These are phyloP conservation scores for Leccinum rimulosum DNA, from an alignment of 768 basidiomycete species.

Conservation along the genomic window DNA sequence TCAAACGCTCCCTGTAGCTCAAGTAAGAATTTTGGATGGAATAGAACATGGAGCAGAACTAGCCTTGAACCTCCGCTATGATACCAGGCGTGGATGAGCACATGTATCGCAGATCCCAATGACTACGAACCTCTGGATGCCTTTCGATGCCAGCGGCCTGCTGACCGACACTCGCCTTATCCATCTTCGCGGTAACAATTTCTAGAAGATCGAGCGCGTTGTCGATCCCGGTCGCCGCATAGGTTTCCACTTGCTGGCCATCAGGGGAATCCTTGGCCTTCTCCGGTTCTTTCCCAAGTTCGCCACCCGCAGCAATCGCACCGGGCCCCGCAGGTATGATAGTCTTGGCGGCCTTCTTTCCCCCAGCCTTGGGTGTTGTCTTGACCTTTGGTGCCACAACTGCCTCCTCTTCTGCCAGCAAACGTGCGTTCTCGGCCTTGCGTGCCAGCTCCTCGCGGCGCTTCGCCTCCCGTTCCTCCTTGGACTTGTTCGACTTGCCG, in stretches of 20 bases:
- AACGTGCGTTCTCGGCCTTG: constrained; percentile 81
- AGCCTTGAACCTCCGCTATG: constrained; percentile 87
- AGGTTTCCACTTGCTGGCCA: constrained; percentile 57
- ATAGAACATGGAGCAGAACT: constrained; percentile 1
- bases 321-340: constrained; percentile 74
- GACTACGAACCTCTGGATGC: constrained; percentile 79
- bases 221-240: constrained; percentile 84
- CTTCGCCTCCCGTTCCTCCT: constrained; percentile 78
- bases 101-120: neutral
- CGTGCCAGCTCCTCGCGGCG: constrained; percentile 77
- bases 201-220: constrained; percentile 87
- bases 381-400: constrained; percentile 56
- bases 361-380: constrained; percentile 58
- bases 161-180: constrained; percentile 86
- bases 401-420: constrained; percentile 89
- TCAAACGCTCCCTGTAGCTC: constrained; percentile 72
- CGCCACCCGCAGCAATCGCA: constrained; percentile 75
- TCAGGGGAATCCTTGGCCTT: constrained; percentile 27
- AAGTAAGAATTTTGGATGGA: constrained; percentile 4
- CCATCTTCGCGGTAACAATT: constrained; percentile 87
- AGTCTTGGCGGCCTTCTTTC: constrained; percentile 55
- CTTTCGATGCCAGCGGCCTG: constrained; percentile 84
- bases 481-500: constrained; percentile 61
- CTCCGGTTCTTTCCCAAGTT: constrained; percentile 29
- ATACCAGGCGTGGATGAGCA: constrained; percentile 11